Conservation (phyloP, 164 flowering plant genomes). For the Warburgia ugandensis region DNA sequence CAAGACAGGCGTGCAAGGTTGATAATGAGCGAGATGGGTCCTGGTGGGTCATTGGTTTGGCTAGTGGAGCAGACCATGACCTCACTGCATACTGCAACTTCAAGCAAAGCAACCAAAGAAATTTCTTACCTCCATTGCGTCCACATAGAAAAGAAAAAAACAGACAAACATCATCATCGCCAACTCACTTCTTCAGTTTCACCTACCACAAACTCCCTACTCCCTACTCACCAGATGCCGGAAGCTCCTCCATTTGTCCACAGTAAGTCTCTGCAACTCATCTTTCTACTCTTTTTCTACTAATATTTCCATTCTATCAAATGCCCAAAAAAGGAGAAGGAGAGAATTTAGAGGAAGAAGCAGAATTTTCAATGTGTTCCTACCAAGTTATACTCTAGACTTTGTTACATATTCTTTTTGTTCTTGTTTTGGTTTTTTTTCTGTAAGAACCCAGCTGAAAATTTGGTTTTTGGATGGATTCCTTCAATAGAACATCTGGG, state of each 20-base stretch:
- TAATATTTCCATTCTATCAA: background rate
- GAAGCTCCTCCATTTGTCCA: slow-evolving; percentile 11
- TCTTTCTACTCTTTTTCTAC: background rate
- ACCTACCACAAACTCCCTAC: too few species aligned
- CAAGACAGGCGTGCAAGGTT: background rate
- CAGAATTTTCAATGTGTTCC: background rate
- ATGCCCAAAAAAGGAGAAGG: background rate
- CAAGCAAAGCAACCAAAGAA: slow-evolving; percentile 51
- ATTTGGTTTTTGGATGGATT: slow-evolving; percentile 32
- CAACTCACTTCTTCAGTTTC: slow-evolving; percentile 13
- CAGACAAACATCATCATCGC: slow-evolving; percentile 23
- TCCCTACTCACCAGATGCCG: slow-evolving; percentile 27
- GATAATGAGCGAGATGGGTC: slow-evolving; percentile 19
- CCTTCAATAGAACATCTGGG: slow-evolving; percentile 29
- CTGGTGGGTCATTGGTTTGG: slow-evolving; percentile 31
- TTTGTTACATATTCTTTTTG: background rate
- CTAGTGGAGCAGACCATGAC: slow-evolving; percentile 33
- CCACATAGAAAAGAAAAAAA: slow-evolving; percentile 14
- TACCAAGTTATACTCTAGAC: background rate
- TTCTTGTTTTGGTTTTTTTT: slow-evolving; percentile 5
- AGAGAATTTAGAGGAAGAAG: too few species aligned
- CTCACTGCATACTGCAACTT: slow-evolving; percentile 44
- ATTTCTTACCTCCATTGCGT: slow-evolving; percentile 29
- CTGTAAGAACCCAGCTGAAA: background rate
- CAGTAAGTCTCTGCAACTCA: slow-evolving; percentile 17